These are phyloP conservation scores for Gracilaria vermiculophylla DNA, from an alignment of 23 red algal genomes.

Conservation along the genomic window DNA sequence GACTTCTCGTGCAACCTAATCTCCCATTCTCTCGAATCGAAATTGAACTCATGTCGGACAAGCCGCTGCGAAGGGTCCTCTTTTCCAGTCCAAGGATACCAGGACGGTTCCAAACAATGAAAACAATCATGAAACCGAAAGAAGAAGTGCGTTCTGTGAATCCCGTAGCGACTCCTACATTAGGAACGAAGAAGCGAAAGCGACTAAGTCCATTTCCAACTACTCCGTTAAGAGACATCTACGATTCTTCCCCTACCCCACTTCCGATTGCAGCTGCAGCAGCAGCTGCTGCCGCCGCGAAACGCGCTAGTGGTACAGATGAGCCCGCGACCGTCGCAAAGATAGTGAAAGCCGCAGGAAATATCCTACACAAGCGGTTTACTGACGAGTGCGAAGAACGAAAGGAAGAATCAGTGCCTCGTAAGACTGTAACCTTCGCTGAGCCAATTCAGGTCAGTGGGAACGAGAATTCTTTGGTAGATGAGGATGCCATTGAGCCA, in stretches of 20 bases:
- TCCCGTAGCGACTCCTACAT: neutral
- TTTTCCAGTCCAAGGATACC: neutral
- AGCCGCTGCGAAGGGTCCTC: neutral
- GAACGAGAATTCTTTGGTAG: neutral
- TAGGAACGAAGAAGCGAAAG: neutral
- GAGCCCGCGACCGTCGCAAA: neutral
- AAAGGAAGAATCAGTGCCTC: neutral
- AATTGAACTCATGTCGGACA: neutral
- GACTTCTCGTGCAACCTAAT: no score
- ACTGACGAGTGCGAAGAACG: neutral
- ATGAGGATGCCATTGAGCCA: neutral
- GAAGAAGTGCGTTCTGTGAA: neutral
- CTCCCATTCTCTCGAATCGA: neutral
- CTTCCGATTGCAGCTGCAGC: conserved; percentile 12
- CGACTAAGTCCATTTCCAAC: neutral
- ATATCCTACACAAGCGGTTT: neutral
- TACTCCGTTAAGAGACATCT: neutral
- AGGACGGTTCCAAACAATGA: neutral
- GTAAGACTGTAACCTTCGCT: neutral
- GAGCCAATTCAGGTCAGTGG: neutral
- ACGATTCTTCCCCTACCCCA: neutral
- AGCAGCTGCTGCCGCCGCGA: neutral
- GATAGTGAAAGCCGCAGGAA: neutral
- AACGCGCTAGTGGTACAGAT: neutral
- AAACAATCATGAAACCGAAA: neutral